Evolutionary conservation across 2,329 filamentous ascomycete genomes (phyloP).

Genomic region (Alternaria arbusti): DNA sequence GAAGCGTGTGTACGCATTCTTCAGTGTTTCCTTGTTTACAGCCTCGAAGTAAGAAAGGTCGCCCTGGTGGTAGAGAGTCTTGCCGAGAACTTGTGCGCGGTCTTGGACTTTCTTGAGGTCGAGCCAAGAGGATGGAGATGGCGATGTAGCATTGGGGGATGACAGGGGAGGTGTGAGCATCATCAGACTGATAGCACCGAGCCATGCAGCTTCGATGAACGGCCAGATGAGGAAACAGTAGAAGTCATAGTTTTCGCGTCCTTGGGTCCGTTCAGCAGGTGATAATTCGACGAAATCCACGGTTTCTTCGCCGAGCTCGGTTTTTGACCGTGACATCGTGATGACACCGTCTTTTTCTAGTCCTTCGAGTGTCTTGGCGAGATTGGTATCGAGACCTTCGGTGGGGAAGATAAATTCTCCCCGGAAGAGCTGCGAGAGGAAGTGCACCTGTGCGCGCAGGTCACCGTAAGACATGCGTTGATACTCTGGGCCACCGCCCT

Average conservation of each 20-base stretch:
- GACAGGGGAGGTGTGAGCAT: slow-evolving; percentile 76
- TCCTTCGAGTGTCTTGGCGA: slow-evolving; percentile 77
- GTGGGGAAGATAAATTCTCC: slow-evolving; percentile 97
- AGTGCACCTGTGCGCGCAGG: slow-evolving; percentile 79
- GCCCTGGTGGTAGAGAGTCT: slow-evolving; percentile 96
- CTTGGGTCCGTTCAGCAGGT: slow-evolving; percentile 74
- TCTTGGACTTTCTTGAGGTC: slow-evolving; percentile 79
- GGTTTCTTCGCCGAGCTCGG: slow-evolving; percentile 49
- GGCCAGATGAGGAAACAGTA: slow-evolving; percentile 99
- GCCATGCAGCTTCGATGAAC: slow-evolving; percentile 93
- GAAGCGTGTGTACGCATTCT: slow-evolving; percentile 88
- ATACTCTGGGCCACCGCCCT: slow-evolving; percentile 80
- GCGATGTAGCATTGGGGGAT: slow-evolving; percentile 44
- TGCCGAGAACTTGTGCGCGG: slow-evolving; percentile 82
- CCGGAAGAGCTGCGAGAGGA: slow-evolving; percentile 88
- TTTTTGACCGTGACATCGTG: slow-evolving; percentile 61
- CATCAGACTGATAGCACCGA: slow-evolving; percentile 86
- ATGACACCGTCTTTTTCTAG: slow-evolving; percentile 83
- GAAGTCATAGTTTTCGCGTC: slow-evolving; percentile 95
- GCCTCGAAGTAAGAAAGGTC: slow-evolving; percentile 97
- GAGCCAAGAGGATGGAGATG: slow-evolving; percentile 66
- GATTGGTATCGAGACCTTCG: slow-evolving; percentile 79
- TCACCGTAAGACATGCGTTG: slow-evolving; percentile 80
- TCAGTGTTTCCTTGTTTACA: slow-evolving; percentile 96
- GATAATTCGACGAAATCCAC: slow-evolving; percentile 76